phyloP scores from a whole-genome alignment of 1,284 basidiomycete genomes.

The Ustilago crameri region DNA sequence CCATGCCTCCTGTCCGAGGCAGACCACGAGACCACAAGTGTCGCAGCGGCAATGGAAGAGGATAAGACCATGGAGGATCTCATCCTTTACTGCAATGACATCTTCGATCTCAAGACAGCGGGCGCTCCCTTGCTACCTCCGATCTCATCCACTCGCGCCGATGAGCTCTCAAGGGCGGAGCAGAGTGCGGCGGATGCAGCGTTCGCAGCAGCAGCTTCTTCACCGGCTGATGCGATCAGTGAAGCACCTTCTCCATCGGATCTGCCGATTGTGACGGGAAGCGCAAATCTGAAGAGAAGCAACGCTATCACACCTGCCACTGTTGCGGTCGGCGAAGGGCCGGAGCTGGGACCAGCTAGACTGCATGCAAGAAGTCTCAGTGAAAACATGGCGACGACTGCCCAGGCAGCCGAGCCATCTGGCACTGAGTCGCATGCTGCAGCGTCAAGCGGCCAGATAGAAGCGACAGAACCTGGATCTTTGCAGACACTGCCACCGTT shows the following conservation, averaged over 20 bases:
- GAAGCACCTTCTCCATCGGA: conserved; percentile 32
- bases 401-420: neutral
- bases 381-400: conserved; percentile 1
- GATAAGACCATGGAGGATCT: conserved; percentile 64
- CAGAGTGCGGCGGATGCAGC: conserved; percentile 37
- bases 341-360: neutral
- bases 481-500: conserved; percentile 14
- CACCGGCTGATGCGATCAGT: conserved; percentile 8
- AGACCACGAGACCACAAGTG: conserved; percentile 56
- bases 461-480: neutral
- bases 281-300: conserved; percentile 38
- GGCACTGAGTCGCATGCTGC: neutral
- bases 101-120: conserved; percentile 57
- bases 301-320: conserved; percentile 46
- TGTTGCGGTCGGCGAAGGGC: conserved; percentile 12
- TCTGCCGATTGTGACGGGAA: conserved; percentile 31
- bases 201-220: conserved; percentile 28
- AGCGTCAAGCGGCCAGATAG: neutral
- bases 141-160: conserved; percentile 22
- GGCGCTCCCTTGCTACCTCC: conserved; percentile 49
- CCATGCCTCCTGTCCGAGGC: conserved; percentile 63
- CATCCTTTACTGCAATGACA: conserved; percentile 56
- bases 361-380: conserved; percentile 8
- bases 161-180: conserved; percentile 23
- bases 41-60: conserved; percentile 64